Base-by-base conservation (phyloP, 306 rosid genomes). In the Neltuma alba region DNA sequence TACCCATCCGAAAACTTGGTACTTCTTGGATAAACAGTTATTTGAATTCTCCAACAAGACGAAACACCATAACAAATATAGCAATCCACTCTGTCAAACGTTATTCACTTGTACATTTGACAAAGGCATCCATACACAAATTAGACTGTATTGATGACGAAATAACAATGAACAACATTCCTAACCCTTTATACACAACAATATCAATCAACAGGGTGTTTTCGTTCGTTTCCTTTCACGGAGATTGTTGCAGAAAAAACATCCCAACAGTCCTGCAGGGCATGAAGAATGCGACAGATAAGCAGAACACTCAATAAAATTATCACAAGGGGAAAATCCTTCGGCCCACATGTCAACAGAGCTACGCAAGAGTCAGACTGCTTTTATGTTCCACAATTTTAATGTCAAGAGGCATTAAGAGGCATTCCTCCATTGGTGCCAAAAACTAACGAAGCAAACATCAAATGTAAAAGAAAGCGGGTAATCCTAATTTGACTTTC, bases 1-100 rank as follows among this genome's bases (percentile, higher is more conserved):
- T 95, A 89, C 99, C 99, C 99, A 95, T 95, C 82, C 75, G 33
- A 85, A 69, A 76, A 76, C 62, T 82, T 44, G 23, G 58, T 31
- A 67, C 75, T 73, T 75, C 72, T 72, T 80, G 50, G 40, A 80
- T 38, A 47, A 47, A 73, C 74, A 62, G 28, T 57, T 75, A 77
- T 76, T 79, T 50, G 60, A 76, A 82, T 72, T 85, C 73, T 81
- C 73, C 42, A 89, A 69, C 67, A 63, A 67, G 83, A 80, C 63
- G 61, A 89, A 76, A 50, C 81, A 64, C 79, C 48, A 64, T 18
- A 79, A 72, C 38, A 72, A 60, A 69, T 77, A 65, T 27, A 63
- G 34, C 71, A 81, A 81, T 79, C 74, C 80, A 70, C 70, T 61
- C 74, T 83, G 83, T 75, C 80, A 57, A 30, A 47, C 65, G 77